A percentile compares a stretch with the other conserved stretches of the same genome.
Conservation (phyloP, 2,329 filamentous ascomycete genomes). For the Fusarium sp. region DNA sequence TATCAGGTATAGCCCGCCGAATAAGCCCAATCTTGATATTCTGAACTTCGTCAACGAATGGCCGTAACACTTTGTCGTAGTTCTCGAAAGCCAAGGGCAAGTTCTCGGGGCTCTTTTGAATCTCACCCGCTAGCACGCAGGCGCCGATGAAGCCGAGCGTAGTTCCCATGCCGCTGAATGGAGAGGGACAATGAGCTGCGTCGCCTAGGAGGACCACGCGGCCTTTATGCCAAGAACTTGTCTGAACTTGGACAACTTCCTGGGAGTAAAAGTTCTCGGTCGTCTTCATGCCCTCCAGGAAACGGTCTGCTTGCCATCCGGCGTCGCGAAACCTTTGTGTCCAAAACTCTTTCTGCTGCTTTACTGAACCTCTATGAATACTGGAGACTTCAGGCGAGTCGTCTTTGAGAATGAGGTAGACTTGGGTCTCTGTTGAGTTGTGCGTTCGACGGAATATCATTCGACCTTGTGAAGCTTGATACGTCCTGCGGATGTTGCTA, state of each 20-base stretch:
- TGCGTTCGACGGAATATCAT: slow-evolving; percentile 32
- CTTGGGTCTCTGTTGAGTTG: slow-evolving; percentile 24
- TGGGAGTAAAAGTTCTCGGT: slow-evolving; percentile 28
- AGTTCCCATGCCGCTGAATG: slow-evolving; percentile 30
- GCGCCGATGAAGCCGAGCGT: slow-evolving; percentile 19
- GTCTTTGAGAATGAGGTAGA: slow-evolving; percentile 26
- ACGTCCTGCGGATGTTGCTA: slow-evolving; percentile 21
- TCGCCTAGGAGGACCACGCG: slow-evolving; percentile 15
- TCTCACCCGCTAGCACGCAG: slow-evolving; percentile 27
- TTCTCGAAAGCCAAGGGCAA: slow-evolving; percentile 15
- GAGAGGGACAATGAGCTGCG: slow-evolving; percentile 22
- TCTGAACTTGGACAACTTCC: slow-evolving; percentile 22
- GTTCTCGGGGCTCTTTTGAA: slow-evolving; percentile 8
- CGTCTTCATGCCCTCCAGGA: slow-evolving; percentile 21
- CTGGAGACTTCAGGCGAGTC: slow-evolving; percentile 1
- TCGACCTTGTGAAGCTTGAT: slow-evolving; percentile 3
- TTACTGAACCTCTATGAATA: slow-evolving; percentile 1
- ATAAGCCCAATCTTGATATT: slow-evolving; percentile 16
- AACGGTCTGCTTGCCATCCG: slow-evolving; percentile 19
- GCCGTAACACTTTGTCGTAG: slow-evolving; percentile 13
- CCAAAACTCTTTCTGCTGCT: slow-evolving; percentile 32
- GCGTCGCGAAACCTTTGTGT: neutral
- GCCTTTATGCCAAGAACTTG: slow-evolving; percentile 9
- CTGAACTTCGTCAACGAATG: slow-evolving; percentile 23
- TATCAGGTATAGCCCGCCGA: slow-evolving; percentile 1